Base-by-base conservation (phyloP, 106 monocot genomes). In the Ottelia alismoides region DNA sequence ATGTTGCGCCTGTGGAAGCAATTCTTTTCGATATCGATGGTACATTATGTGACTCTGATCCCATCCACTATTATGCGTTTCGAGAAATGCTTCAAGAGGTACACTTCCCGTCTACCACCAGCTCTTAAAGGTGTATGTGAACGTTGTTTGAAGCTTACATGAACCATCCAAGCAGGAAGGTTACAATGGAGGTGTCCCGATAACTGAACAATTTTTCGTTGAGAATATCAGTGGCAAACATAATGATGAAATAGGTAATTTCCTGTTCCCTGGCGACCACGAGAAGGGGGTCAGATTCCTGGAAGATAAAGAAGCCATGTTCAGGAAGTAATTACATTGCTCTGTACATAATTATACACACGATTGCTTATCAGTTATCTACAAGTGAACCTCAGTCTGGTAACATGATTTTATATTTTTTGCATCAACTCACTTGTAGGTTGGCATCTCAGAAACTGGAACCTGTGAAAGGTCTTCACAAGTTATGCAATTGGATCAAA, bases 251-350 rank as follows among this genome's bases (percentile, higher is more conserved):
- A 65, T 83, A 12, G 82, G 54, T 2, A 47, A 9, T 0, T 53
- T 61, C 2, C 54, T 92, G 47, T 92, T 92, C 44, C 79, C 92
- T 1, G 66, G 75, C 27, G 86, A 92, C 65, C 57, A 68, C 3
- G 59, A 82, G 2, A 69, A 58, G 31, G 73, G 60, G n/a, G 70
- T 66, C 71, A 74, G 79, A 60, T 83, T 86, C 57, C 59, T 79
- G 77, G 76, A 86, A 29, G 86, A 92, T 49, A 92, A 83, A 66
- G 92, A 86, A 57, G 63, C 60, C 12, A 69, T 79, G 69, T 92
- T 72, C 48, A 58, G 85, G 24, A 84, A 65, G 84, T 91, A 68
- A 60, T 17, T n/a, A n/a, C n/a, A n/a, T n/a, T n/a, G n/a, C n/a
- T n/a, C n/a, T n/a, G n/a, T n/a, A n/a, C n/a, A n/a, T n/a, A n/a